Base-by-base conservation (phyloP, 2,329 filamentous ascomycete species). In the Trichophyton benhamiae region DNA sequence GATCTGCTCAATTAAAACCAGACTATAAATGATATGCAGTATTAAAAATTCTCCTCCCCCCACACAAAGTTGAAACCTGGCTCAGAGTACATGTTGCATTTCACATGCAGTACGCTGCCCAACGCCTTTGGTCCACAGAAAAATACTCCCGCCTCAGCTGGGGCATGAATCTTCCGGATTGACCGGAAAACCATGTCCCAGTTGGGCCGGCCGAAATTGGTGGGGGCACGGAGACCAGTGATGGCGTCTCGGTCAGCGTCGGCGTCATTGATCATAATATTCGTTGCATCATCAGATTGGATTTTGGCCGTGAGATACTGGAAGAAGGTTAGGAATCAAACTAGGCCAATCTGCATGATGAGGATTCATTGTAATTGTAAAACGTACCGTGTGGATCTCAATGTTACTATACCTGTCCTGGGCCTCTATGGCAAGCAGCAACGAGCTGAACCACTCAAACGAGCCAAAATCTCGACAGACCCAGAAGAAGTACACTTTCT, bases 401-500 rank as follows among this genome's bases (percentile, higher is more conserved):
- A 95, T 94, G 65, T 87, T 82, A 74, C 89, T 85, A 69, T 89
- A 86, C 65, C 89, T 80, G 75, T 95, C 89, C 76, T 94, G 89
- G 0, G 87, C 87, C 76, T 94, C 89, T 68, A 95, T 92, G 60
- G 89, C 89, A 65, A 91, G 80, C 15, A 95, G 82, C 63, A 95
- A 78, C 27, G 87, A 91, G 58, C 88, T 82, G 80, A 94, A 94
- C 89, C 89, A 95, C 78, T 94, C 89, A 68, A 94, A 91, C 0
- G 87, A 90, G 38, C 87, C 88, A 70, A 92, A 92, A 74, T 94
- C 89, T 74, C 89, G 82, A 79, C 89, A 92, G 65, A 94, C 86
- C 89, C 89, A 94, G 82, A 94, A 91, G 79, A 94, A 94, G 78
- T 94, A 95, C 25, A 95, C 88, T 74, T 94, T 95, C 69, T 86